Base-by-base conservation (phyloP, 306 rosid species). In the Medicago truncatula region DNA sequence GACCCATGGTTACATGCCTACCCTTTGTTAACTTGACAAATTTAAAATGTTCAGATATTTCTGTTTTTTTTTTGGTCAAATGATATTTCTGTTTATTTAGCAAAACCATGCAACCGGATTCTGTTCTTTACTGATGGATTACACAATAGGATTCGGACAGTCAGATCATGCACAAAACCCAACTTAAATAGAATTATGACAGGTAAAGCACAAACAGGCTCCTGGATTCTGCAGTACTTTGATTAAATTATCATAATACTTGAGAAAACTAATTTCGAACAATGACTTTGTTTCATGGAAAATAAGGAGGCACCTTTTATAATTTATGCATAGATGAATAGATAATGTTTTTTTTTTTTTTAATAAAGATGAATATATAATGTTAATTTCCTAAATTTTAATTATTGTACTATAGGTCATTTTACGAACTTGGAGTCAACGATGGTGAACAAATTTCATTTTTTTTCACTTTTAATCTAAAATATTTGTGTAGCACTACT, bases 141-240 rank as follows among this genome's bases (percentile, higher is more conserved):
- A 15, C 43, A 10, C 54, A 34, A 8, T 36, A 9, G 7, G 7
- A 47, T 38, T 70, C 46, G 12, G 54, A 4, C 38, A 52, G 61
- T 44, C 63, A 46, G 76, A 59, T 57, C 16, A 20, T 4, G 39
- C 82, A 40, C 71, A 70, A 50, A 38, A 8, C 77, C 77, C 71
- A 38, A 9, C 12, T 49, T 49, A 49, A 16, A 23, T 10, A 10
- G 31, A 18, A 9, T 20, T 56, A 20, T 56, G 61, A 56, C 61
- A 20, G 31, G 61, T 56, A 59, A 59, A 59, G 39, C 65, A 59
- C 65, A 28, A 59, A 28, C 17, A 25, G 40, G 23, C 21, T 72
- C 54, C 9, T 47, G 13, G 31, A 17, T 70, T 70, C 25, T 70
- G 49, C 34, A 52, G 34, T 50, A 50, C 9, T 50, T 52, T 50